Evolutionary conservation across 75 land plant genomes (phyloP).

Genomic region (Cryptomeria japonica): DNA sequence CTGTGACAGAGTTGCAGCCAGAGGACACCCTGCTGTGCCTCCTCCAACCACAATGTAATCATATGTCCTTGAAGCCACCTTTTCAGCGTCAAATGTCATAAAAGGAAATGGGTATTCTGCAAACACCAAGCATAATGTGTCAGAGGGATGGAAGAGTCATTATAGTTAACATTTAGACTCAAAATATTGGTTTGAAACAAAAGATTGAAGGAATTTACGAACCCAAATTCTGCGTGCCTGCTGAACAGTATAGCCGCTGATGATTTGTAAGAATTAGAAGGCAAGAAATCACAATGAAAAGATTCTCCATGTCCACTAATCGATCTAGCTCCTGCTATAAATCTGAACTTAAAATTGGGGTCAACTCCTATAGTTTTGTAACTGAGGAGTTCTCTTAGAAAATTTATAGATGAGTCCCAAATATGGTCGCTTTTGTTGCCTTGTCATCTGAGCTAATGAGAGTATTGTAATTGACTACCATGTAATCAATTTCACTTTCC

Average conservation of each 20-base stretch:
- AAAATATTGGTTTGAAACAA: too few species aligned
- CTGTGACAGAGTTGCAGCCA: slow-evolving; percentile 34
- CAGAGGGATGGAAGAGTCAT: too few species aligned
- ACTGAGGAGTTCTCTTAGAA: too few species aligned
- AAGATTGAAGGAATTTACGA: background rate
- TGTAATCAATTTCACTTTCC: too few species aligned
- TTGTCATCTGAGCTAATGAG: too few species aligned
- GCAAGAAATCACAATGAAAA: background rate
- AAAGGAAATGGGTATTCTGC: background rate
- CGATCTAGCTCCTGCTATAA: too few species aligned
- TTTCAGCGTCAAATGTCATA: background rate
- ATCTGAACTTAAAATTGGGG: too few species aligned
- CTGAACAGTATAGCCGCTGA: background rate
- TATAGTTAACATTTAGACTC: too few species aligned
- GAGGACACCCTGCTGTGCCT: slow-evolving; percentile 39
- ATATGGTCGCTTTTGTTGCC: too few species aligned
- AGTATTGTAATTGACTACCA: too few species aligned
- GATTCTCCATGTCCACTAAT: background rate
- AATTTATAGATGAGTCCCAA: too few species aligned
- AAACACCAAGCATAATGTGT: background rate
- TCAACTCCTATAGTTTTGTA: too few species aligned
- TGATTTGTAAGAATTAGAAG: background rate
- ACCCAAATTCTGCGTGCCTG: background rate
- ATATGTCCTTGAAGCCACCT: background rate
- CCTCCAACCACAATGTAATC: slow-evolving; percentile 46